phyloP scores from a whole-genome alignment of 495 filamentous ascomycete species.

The Daldinia caldariorum region DNA sequence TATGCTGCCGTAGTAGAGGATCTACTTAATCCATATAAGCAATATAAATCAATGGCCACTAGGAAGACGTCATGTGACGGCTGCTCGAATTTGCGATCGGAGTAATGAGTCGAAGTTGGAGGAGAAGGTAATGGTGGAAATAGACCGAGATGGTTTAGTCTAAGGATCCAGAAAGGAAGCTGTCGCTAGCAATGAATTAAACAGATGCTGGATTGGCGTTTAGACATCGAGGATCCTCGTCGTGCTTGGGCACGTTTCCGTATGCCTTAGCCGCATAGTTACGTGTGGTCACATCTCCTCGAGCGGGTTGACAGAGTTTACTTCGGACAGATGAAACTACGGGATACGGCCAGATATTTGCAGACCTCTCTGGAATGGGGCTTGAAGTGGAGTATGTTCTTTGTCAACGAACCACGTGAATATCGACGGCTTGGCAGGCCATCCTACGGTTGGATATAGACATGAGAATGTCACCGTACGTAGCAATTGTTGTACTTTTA shows the following conservation, averaged over 20 bases:
- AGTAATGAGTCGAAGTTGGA: neutral
- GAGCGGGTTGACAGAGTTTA: neutral
- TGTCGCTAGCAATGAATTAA: neutral
- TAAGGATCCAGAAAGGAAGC: neutral
- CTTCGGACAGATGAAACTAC: constrained; percentile 1
- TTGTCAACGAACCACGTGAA: constrained; percentile 4
- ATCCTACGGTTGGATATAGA: neutral
- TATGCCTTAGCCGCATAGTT: neutral
- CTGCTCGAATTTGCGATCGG: neutral
- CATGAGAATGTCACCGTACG: neutral
- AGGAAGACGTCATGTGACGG: neutral
- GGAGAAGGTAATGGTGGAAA: neutral
- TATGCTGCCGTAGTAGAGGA: neutral
- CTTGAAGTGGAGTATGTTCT: neutral
- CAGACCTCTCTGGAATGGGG: neutral
- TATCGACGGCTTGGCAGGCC: neutral
- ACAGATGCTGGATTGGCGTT: neutral
- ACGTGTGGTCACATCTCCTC: neutral
- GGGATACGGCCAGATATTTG: constrained; percentile 2
- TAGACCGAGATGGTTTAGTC: neutral
- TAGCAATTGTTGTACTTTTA: neutral
- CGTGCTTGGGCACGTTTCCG: neutral
- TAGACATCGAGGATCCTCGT: neutral
- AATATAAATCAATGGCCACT: neutral
- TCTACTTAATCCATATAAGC: neutral